These are phyloP conservation scores for Plantago coronopus DNA, from an alignment of 305 asterid species.

Conservation along the genomic window DNA sequence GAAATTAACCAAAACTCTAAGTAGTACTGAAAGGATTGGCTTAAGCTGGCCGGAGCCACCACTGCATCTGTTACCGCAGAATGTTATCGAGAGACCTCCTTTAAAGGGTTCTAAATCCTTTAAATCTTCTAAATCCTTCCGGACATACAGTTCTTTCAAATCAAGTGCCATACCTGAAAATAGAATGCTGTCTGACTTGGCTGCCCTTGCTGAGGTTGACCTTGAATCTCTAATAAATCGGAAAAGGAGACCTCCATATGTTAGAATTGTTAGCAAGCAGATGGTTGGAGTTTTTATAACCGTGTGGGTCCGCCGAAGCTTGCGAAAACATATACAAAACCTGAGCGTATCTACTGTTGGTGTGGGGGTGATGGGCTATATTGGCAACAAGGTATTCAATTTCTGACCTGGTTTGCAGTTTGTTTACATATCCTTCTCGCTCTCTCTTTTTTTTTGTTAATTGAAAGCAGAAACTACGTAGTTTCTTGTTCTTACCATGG, in stretches of 20 bases:
- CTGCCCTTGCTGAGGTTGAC: constrained; percentile 55
- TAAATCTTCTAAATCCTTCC: constrained; percentile 53
- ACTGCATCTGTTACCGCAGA: constrained; percentile 57
- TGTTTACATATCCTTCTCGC: background rate
- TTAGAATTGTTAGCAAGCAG: constrained; percentile 90
- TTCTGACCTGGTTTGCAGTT: constrained; percentile 22
- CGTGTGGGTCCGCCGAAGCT: constrained; percentile 85
- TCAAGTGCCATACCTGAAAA: constrained; percentile 30
- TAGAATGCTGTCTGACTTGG: constrained; percentile 35
- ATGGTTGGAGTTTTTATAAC: constrained; percentile 88
- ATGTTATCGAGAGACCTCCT: constrained; percentile 52
- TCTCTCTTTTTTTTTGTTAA: background rate
- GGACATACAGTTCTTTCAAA: constrained; percentile 55
- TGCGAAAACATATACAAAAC: constrained; percentile 78
- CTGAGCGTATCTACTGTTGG: constrained; percentile 86
- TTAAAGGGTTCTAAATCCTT: constrained; percentile 44
- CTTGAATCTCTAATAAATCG: constrained; percentile 67
- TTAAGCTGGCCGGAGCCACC: constrained; percentile 96
- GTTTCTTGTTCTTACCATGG: constrained; percentile 2
- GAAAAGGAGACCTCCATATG: constrained; percentile 75
- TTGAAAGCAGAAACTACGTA: background rate
- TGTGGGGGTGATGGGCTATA: constrained; percentile 95
- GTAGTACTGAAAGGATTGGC: constrained; percentile 78
- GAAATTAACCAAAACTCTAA: constrained; percentile 44
- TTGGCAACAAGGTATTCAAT: constrained; percentile 88